Conservation (phyloP, 2,329 filamentous ascomycete genomes). For the Colletotrichum chlorophyti region DNA sequence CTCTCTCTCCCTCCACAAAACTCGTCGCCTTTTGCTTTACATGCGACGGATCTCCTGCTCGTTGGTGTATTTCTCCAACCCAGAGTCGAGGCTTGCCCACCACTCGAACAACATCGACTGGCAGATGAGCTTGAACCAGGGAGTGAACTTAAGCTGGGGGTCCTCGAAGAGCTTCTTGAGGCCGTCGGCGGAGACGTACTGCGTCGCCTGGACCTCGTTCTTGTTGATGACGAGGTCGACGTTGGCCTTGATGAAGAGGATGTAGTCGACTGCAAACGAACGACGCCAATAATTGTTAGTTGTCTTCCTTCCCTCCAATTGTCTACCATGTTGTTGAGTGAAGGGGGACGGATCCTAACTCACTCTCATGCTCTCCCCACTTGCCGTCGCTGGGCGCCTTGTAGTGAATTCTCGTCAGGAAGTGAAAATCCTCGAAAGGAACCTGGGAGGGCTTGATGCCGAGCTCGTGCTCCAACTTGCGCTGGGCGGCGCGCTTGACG, state of each 20-base stretch:
- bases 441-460: constrained; percentile 91
- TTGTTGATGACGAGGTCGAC: constrained; percentile 82
- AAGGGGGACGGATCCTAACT: constrained; percentile 50
- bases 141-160: constrained; percentile 83
- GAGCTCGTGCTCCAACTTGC: constrained; percentile 93
- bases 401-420: constrained; percentile 97
- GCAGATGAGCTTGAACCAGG: constrained; percentile 99
- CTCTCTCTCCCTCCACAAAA: neutral
- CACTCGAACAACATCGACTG: constrained; percentile 97
- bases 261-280: constrained; percentile 83
- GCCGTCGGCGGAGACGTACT: constrained; percentile 83
- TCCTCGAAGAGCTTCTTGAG: constrained; percentile 88
- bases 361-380: constrained; percentile 99
- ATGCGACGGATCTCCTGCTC: constrained; percentile 90
- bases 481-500: constrained; percentile 88
- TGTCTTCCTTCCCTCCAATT: neutral
- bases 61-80: constrained; percentile 83
- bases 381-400: constrained; percentile 95
- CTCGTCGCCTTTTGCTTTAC: no score
- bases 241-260: constrained; percentile 95
- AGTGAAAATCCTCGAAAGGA: constrained; percentile 88
- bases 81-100: constrained; percentile 86
- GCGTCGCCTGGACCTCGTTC: constrained; percentile 87
- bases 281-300: no score
- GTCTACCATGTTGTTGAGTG: neutral